Evolutionary conservation across 1,139 yeast species (phyloP).

Genomic region (Suhomyces wounanorum): DNA sequence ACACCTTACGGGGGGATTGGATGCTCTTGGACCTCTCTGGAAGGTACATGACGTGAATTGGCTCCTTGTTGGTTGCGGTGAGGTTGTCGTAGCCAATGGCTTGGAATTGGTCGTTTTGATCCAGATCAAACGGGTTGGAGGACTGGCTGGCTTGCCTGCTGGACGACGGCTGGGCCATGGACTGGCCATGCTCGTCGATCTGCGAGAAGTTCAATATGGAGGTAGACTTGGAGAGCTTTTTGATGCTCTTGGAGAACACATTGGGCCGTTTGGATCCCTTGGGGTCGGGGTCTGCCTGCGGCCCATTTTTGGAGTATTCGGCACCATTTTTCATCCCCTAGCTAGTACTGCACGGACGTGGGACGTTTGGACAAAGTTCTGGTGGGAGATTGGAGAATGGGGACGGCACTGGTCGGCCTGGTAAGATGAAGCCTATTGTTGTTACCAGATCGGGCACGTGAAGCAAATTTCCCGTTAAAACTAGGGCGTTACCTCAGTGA

Average conservation of each 20-base stretch:
- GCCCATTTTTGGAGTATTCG: slow-evolving; percentile 5
- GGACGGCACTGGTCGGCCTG: slow-evolving; percentile 1
- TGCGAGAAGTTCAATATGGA: slow-evolving; percentile 18
- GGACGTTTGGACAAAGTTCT: neutral
- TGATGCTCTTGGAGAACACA: slow-evolving; percentile 21
- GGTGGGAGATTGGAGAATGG: neutral
- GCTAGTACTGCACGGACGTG: neutral
- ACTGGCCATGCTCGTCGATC: slow-evolving; percentile 5
- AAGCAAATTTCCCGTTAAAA: slow-evolving; percentile 4
- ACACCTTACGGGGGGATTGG: slow-evolving; percentile 20
- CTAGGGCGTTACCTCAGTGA: slow-evolving; percentile 3
- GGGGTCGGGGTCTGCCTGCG: slow-evolving; percentile 6
- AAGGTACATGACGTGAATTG: slow-evolving; percentile 32
- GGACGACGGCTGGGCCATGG: slow-evolving; percentile 4
- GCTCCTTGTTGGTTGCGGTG: slow-evolving; percentile 27
- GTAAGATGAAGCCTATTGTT: neutral
- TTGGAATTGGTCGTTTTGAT: slow-evolving; percentile 25
- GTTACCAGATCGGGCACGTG: slow-evolving; percentile 6
- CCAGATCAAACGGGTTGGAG: slow-evolving; percentile 4
- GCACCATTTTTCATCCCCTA: slow-evolving; percentile 15
- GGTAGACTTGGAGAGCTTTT: slow-evolving; percentile 20
- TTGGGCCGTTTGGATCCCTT: slow-evolving; percentile 13
- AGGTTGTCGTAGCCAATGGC: slow-evolving; percentile 39
- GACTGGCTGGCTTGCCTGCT: slow-evolving; percentile 4
- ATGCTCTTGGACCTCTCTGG: slow-evolving; percentile 22